phyloP scores from a whole-genome alignment of 2,329 filamentous ascomycete species.

The Colletotrichum caudatum region DNA sequence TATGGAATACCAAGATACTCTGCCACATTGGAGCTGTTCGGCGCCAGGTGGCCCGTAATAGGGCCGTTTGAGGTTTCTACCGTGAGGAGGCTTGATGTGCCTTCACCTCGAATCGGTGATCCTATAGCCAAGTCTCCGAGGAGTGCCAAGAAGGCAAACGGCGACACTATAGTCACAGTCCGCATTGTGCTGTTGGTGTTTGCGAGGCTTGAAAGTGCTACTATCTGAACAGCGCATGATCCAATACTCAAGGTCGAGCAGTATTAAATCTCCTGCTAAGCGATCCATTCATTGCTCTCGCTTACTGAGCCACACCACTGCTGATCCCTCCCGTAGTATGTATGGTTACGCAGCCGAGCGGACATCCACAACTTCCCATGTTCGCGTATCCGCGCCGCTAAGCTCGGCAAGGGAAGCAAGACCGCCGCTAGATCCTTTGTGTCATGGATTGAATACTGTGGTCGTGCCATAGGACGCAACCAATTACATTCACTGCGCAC shows the following conservation, averaged over 20 bases:
- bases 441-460: not conserved
- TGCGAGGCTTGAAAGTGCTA: not conserved
- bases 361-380: not conserved
- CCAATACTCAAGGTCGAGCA: no score
- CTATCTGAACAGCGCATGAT: no score
- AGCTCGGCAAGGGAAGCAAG: not conserved
- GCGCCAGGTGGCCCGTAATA: slow-evolving; percentile 50
- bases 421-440: slow-evolving; percentile 10
- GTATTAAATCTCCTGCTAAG: not conserved
- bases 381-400: slow-evolving; percentile 9
- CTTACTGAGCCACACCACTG: not conserved
- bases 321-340: not conserved
- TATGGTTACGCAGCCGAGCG: not conserved
- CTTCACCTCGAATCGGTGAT: slow-evolving; percentile 13
- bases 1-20: slow-evolving; percentile 55
- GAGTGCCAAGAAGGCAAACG: not conserved
- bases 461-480: not conserved
- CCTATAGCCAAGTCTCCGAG: not conserved
- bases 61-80: slow-evolving; percentile 51
- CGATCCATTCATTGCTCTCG: not conserved
- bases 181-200: not conserved
- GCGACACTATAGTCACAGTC: not conserved
- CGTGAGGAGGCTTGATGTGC: slow-evolving; percentile 42
- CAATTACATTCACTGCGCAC: not conserved
- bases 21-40: slow-evolving; percentile 48